phyloP scores from a whole-genome alignment of 2,329 filamentous ascomycete genomes.

The Penicillium sp. region DNA sequence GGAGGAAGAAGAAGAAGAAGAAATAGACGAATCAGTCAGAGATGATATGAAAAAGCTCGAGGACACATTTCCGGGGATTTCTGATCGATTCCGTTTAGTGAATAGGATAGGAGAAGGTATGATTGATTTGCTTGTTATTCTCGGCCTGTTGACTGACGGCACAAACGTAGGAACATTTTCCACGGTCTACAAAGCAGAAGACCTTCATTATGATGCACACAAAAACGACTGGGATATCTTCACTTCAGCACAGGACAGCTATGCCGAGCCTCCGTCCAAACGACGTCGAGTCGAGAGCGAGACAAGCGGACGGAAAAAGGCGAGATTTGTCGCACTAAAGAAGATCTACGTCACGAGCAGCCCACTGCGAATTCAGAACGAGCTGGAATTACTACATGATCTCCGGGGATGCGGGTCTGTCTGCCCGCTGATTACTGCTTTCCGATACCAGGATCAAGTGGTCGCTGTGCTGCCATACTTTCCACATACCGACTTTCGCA shows the following conservation, averaged over 20 bases:
- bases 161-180: conserved; percentile 78
- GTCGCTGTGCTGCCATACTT: conserved; percentile 95
- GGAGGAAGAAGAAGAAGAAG: conserved; percentile 46
- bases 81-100: conserved; percentile 80
- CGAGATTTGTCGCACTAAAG: conserved; percentile 92
- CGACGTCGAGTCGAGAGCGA: conserved; percentile 47
- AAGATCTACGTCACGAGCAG: conserved; percentile 99
- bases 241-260: conserved; percentile 62
- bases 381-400: conserved; percentile 88
- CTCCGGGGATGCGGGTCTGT: conserved; percentile 79
- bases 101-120: conserved; percentile 95
- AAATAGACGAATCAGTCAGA: conserved; percentile 57
- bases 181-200: conserved; percentile 97
- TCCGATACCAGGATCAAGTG: conserved; percentile 89
- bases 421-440: conserved; percentile 95
- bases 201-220: conserved; percentile 79
- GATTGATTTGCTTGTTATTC: conserved; percentile 3
- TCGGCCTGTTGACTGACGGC: neutral
- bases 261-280: conserved; percentile 67
- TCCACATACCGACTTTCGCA: conserved; percentile 86
- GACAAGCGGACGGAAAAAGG: conserved; percentile 46
- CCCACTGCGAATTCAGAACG: conserved; percentile 88
- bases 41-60: conserved; percentile 88
- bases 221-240: conserved; percentile 83
- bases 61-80: conserved; percentile 78